Conservation (phyloP, 441 rosid species). For the Corymbia calophylla region DNA sequence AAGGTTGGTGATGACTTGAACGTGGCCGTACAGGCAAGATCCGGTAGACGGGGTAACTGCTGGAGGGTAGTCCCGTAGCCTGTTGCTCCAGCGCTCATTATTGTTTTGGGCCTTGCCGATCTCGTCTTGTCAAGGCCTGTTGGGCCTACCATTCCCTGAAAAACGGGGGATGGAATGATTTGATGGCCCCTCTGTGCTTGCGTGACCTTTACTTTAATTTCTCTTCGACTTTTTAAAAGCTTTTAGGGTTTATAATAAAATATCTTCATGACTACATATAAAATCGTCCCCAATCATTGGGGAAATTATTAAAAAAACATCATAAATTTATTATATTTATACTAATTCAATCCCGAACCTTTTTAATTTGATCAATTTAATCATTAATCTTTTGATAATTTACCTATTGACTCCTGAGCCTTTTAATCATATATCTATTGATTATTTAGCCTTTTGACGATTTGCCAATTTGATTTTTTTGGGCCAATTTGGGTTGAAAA, state of each 20-base stretch:
- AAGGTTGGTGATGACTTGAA: not conserved
- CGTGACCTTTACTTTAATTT: not conserved
- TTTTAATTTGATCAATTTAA: not conserved
- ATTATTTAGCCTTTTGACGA: not conserved
- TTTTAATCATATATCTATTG: too few relatives aligned
- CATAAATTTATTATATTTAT: not conserved
- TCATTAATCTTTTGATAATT: too few relatives aligned
- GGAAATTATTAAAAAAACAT: not conserved
- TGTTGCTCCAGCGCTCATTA: not conserved
- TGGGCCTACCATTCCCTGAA: not conserved
- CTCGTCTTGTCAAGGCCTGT: not conserved
- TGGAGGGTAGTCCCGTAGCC: not conserved
- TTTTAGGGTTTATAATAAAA: not conserved
- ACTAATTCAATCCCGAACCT: fast-evolving
- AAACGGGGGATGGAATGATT: not conserved
- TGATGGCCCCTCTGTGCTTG: not conserved
- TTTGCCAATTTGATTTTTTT: fast-evolving
- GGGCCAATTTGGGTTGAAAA: fast-evolving
- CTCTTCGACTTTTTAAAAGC: not conserved
- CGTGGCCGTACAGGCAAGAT: not conserved
- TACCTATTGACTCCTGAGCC: too few relatives aligned
- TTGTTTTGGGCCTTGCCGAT: not conserved
- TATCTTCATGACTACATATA: not conserved
- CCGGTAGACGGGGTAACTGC: not conserved
- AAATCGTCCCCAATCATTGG: not conserved